Evolutionary conservation across 495 filamentous ascomycete species (phyloP).

Genomic region (Daldinia grandis): DNA sequence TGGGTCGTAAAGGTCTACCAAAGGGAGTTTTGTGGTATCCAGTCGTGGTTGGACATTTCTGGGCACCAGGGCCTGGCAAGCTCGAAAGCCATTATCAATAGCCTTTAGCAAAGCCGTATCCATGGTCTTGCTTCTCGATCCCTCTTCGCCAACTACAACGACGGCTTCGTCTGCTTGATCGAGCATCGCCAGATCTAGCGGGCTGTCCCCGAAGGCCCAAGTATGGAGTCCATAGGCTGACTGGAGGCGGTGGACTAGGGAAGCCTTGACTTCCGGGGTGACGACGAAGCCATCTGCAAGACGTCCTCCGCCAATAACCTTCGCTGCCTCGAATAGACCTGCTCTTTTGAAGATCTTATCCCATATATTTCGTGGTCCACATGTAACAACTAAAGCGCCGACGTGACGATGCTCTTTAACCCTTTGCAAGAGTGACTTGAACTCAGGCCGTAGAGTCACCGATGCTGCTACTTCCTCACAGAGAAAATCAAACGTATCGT

Average conservation of each 20-base stretch:
- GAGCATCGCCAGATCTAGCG: conserved; percentile 68
- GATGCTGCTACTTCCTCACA: conserved; percentile 58
- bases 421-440: conserved; percentile 55
- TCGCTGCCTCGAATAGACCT: conserved; percentile 56
- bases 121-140: conserved; percentile 65
- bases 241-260: conserved; percentile 55
- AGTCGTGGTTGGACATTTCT: conserved; percentile 53
- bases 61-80: conserved; percentile 61
- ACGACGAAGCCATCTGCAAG: conserved; percentile 61
- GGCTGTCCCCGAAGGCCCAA: conserved; percentile 71
- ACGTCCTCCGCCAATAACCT: conserved; percentile 65
- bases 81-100: conserved; percentile 55
- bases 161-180: conserved; percentile 62
- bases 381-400: conserved; percentile 64
- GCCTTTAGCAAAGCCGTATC: conserved; percentile 55
- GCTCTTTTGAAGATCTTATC: conserved; percentile 60
- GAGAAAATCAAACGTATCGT: conserved; percentile 56
- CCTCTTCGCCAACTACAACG: conserved; percentile 64
- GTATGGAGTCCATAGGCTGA: conserved; percentile 51
- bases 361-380: conserved; percentile 66
- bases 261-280: conserved; percentile 61
- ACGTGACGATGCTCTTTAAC: conserved; percentile 52
- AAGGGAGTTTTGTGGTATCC: conserved; percentile 56
- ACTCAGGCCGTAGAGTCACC: conserved; percentile 60
- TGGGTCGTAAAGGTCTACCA: conserved; percentile 48